These are phyloP conservation scores for Sporodiniella umbellata DNA, from an alignment of 371 early-diverging fungal species.

Conservation along the genomic window DNA sequence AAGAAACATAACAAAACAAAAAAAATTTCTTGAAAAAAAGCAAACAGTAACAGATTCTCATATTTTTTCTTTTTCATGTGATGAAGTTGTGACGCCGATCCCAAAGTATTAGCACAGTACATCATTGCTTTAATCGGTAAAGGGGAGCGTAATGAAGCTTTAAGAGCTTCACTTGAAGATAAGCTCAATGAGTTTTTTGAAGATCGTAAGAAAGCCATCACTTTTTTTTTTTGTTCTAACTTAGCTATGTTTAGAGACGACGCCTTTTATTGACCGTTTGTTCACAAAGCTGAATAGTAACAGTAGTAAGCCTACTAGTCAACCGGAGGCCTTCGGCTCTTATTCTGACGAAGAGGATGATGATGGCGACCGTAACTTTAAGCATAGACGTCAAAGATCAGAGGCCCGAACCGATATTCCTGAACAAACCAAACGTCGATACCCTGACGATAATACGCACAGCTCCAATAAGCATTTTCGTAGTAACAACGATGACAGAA, in stretches of 20 bases:
- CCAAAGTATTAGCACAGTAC: slow-evolving; percentile 75
- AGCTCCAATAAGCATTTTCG: slow-evolving; percentile 24
- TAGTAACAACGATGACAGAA: slow-evolving; percentile 15
- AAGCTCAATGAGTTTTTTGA: slow-evolving; percentile 56
- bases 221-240: not conserved
- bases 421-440: slow-evolving; percentile 25
- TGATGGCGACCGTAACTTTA: slow-evolving; percentile 72
- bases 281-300: slow-evolving; percentile 47
- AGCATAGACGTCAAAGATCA: slow-evolving; percentile 62
- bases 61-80: too few relatives aligned
- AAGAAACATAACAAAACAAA: slow-evolving; percentile 18
- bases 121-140: slow-evolving; percentile 74
- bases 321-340: slow-evolving; percentile 32
- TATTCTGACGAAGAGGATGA: slow-evolving; percentile 55
- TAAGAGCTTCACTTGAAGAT: slow-evolving; percentile 34
- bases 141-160: slow-evolving; percentile 46
- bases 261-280: slow-evolving; percentile 60
- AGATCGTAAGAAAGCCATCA: slow-evolving; percentile 59
- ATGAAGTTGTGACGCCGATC: slow-evolving; percentile 85
- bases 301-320: not conserved
- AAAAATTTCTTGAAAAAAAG: not conserved
- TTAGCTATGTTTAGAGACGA: slow-evolving; percentile 52
- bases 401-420: slow-evolving; percentile 26
- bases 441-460: slow-evolving; percentile 15
- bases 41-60: slow-evolving; percentile 3